Conservation (phyloP, 164 flowering plant species). For the Vitis riparia region DNA sequence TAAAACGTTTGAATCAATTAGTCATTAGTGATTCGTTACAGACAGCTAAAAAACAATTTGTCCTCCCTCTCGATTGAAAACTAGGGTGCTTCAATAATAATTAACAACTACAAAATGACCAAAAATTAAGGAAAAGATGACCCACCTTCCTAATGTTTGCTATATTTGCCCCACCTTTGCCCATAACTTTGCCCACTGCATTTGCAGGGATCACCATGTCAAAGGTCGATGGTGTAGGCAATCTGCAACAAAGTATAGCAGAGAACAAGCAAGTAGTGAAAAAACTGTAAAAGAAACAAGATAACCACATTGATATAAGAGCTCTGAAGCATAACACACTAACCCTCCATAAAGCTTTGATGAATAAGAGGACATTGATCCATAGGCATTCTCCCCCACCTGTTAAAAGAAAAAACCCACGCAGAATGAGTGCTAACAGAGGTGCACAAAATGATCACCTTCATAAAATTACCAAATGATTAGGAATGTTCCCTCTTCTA, state of each 20-base stretch:
- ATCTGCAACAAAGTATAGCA: constrained; percentile 30
- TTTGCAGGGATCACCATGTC: constrained; percentile 82
- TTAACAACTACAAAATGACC: background rate
- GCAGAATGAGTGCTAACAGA: background rate
- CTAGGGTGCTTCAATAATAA: too few species aligned
- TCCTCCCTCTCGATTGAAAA: too few species aligned
- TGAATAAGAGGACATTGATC: constrained; percentile 68
- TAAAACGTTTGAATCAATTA: too few species aligned
- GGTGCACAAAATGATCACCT: background rate
- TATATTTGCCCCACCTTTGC: constrained; percentile 83
- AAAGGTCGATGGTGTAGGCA: constrained; percentile 56
- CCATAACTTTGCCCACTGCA: constrained; percentile 89
- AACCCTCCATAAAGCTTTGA: constrained; percentile 79
- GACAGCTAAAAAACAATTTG: too few species aligned
- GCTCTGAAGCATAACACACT: constrained; percentile 23
- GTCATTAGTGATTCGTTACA: too few species aligned
- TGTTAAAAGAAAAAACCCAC: constrained; percentile 23
- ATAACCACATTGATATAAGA: background rate
- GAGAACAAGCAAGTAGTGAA: background rate
- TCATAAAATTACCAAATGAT: background rate
- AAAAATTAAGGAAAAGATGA: background rate
- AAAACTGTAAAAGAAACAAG: background rate
- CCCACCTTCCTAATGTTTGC: constrained; percentile 82
- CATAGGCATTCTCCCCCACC: constrained; percentile 77
- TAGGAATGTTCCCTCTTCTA: too few species aligned